A percentile compares a stretch with the other conserved stretches of the same genome.
phyloP scores from a whole-genome alignment of 805 yeast species.

The Pichia pseudocactophila region DNA sequence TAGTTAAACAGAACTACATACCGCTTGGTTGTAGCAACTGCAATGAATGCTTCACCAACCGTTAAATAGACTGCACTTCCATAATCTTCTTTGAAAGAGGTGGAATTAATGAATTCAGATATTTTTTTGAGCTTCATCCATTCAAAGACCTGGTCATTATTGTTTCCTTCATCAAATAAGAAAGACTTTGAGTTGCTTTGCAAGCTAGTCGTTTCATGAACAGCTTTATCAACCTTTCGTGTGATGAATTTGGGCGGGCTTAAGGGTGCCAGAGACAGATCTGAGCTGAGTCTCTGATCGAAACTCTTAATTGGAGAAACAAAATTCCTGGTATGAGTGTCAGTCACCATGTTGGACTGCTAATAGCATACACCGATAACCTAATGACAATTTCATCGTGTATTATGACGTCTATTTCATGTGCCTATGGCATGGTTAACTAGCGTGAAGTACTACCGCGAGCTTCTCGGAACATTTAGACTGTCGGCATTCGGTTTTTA shows the following conservation, averaged over 20 bases:
- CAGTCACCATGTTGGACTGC: background rate
- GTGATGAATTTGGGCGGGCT: background rate
- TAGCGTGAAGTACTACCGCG: too few relatives aligned
- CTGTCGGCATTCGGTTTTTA: too few relatives aligned
- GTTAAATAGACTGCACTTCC: constrained; percentile 46
- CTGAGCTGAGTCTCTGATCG: constrained; percentile 7
- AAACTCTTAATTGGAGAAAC: constrained; percentile 1
- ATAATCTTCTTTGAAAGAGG: constrained; percentile 21
- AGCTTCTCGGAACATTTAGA: too few relatives aligned
- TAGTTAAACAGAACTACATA: constrained; percentile 57
- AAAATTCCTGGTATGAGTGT: background rate
- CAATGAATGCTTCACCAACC: constrained; percentile 36
- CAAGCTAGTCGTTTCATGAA: background rate
- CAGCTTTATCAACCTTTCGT: too few relatives aligned
- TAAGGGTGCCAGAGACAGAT: constrained; percentile 1
- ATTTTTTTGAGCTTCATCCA: constrained; percentile 26
- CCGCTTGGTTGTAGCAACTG: constrained; percentile 68
- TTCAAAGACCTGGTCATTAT: constrained; percentile 8
- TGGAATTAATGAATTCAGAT: constrained; percentile 14
- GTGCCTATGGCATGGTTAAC: too few relatives aligned
- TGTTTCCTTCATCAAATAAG: background rate
- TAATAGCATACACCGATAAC: too few relatives aligned
- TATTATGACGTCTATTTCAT: too few relatives aligned
- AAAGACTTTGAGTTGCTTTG: background rate
- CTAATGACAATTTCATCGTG: too few relatives aligned